Evolutionary conservation across 805 yeast species (phyloP), one percentile per base, ranked within the genome.

Genomic region (Candida yuanshanica): DNA sequence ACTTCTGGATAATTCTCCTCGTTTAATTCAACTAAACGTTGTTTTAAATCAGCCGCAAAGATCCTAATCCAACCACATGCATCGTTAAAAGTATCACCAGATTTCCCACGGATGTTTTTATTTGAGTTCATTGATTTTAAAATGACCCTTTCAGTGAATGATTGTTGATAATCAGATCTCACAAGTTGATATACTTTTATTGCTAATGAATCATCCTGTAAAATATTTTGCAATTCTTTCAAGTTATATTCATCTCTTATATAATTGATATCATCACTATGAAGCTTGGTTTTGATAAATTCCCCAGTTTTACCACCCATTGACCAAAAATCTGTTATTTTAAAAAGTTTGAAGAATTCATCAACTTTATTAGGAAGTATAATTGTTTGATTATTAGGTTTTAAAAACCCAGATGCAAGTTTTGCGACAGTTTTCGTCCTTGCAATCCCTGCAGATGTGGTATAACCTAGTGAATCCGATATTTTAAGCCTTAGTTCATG

Each of bases 291-390:
- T 14, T 70, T 46, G 1, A 88, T 66, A 11, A 65, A 63, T 10
- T 80, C 79, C 0, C 99, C 99, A 9, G 72, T 62, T 49, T 86
- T 87, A 2, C 98, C 99, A 7, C 99, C 98, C 70, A 91, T 66
- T 0, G 95, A 88, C 75, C 95, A 83, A 43, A 91, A 76, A 50
- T 89, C 95, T 0, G 77, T 74, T 17, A 91, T 57, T 44, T 79
- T 76, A 57, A 82, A 80, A 20, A 73, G 68, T 23, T 66, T 66
- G 10, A 90, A 59, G 56, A 91, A 93, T 0, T 55, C 52, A 2
- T 64, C 47, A 2, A 81, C 65, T 13, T 75, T 62, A 1, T 55
- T 52, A 33, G 74, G 74, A 22, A 81, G 59, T 0, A 93, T 69
- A 3, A 86, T 70, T 0, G 97, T 87, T 58, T 93, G 98, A 33